phyloP scores from a whole-genome alignment of 2,329 filamentous ascomycete species.

The Penicillium brevicompactum region DNA sequence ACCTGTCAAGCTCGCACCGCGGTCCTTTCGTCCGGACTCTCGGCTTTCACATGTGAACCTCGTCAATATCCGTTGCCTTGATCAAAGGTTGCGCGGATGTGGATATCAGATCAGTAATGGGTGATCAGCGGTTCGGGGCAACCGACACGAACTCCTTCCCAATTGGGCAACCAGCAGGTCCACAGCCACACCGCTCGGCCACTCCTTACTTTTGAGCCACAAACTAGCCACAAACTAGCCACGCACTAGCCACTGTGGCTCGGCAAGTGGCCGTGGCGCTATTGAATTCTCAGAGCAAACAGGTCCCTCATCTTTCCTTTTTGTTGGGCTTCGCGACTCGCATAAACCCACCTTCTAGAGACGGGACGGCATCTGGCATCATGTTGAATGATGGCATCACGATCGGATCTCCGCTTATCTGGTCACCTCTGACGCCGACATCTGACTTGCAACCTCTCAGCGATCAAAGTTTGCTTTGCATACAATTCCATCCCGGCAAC shows the following conservation, averaged over 20 bases:
- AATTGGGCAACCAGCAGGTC: slow-evolving; percentile 11
- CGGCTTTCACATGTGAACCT: slow-evolving; percentile 7
- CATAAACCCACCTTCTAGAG: not conserved
- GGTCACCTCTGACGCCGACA: not conserved
- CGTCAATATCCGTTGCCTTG: not conserved
- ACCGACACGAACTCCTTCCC: not conserved
- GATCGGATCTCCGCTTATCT: slow-evolving; percentile 1
- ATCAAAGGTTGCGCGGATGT: not conserved
- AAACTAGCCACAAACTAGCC: slow-evolving; percentile 9
- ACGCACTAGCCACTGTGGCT: slow-evolving; percentile 18
- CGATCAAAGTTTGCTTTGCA: not conserved
- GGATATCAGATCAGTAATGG: not conserved
- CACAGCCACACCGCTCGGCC: slow-evolving; percentile 24
- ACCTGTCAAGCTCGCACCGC: slow-evolving; percentile 10
- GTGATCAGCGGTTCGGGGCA: not conserved
- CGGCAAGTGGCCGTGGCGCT: slow-evolving; percentile 16
- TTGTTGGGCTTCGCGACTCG: slow-evolving; percentile 8
- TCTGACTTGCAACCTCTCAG: not conserved
- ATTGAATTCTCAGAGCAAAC: slow-evolving; percentile 8
- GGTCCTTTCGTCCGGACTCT: not conserved
- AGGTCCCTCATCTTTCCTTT: slow-evolving; percentile 9
- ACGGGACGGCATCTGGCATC: not conserved
- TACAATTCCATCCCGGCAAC: not conserved
- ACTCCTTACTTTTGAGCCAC: slow-evolving; percentile 24
- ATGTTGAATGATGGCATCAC: not conserved